Conservation (phyloP, 331 rosid species). For the Dryas integrifolia region DNA sequence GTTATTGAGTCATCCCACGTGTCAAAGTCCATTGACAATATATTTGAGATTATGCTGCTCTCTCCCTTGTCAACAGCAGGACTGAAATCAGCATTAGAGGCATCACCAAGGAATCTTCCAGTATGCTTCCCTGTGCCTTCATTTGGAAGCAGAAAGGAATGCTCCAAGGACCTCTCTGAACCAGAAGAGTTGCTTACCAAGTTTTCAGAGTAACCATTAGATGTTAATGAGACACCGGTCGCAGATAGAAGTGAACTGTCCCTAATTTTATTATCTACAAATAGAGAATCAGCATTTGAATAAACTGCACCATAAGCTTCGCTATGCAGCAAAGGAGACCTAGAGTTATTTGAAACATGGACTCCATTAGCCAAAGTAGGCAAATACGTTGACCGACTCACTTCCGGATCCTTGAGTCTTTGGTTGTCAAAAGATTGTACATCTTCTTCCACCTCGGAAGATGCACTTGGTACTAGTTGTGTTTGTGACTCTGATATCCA, state of each 20-base stretch:
- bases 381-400: conserved; percentile 46
- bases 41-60: conserved; percentile 85
- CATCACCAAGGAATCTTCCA: conserved; percentile 45
- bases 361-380: conserved; percentile 38
- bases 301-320: conserved; percentile 35
- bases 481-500: conserved; percentile 42
- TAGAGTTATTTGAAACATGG: conserved; percentile 36
- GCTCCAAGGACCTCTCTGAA: conserved; percentile 32
- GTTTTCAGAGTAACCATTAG: conserved; percentile 52
- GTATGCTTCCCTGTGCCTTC: conserved; percentile 41
- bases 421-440: conserved; percentile 62
- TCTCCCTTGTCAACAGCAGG: conserved; percentile 68
- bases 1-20: conserved; percentile 63
- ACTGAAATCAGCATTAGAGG: conserved; percentile 38
- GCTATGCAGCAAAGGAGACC: conserved; percentile 38
- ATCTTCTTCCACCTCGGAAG: conserved; percentile 70
- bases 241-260: conserved; percentile 39
- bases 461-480: conserved; percentile 26
- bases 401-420: conserved; percentile 81
- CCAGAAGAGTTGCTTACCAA: conserved; percentile 42
- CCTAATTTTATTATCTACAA: conserved; percentile 38
- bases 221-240: conserved; percentile 31
- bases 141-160: conserved; percentile 39
- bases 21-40: conserved; percentile 73
- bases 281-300: conserved; percentile 39